phyloP scores from a whole-genome alignment of 768 basidiomycete species.

The Kwoniella mangroviensis region DNA sequence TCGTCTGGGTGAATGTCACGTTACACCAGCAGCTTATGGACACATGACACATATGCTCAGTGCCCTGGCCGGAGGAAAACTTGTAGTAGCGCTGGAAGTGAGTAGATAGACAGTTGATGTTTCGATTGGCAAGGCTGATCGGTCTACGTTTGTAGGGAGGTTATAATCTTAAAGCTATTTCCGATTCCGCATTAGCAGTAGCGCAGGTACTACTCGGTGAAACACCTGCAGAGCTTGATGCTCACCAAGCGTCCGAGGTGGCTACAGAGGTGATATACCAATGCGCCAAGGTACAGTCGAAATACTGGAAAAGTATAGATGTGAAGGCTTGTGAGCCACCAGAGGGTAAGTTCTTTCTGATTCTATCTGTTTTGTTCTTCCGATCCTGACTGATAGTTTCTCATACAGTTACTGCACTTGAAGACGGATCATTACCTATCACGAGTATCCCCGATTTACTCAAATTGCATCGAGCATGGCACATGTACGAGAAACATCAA shows the following conservation, averaged over 20 bases:
- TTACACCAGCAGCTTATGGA: slow-evolving; percentile 89
- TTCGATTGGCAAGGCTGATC: too few relatives aligned
- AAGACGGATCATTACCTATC: slow-evolving; percentile 27
- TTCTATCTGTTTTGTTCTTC: too few relatives aligned
- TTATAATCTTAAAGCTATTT: slow-evolving; percentile 88
- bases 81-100: slow-evolving; percentile 95
- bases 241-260: slow-evolving; percentile 72
- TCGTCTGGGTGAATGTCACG: slow-evolving; percentile 84
- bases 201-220: slow-evolving; percentile 86
- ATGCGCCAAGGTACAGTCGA: slow-evolving; percentile 83
- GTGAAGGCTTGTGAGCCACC: slow-evolving; percentile 80
- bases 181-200: slow-evolving; percentile 84
- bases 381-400: too few relatives aligned
- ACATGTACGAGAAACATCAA: slow-evolving; percentile 72
- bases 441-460: slow-evolving; percentile 68
- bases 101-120: slow-evolving; percentile 27
- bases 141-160: slow-evolving; percentile 70
- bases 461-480: slow-evolving; percentile 84
- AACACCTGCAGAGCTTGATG: slow-evolving; percentile 73
- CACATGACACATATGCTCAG: slow-evolving; percentile 99
- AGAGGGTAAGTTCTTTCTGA: slow-evolving; percentile 64
- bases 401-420: slow-evolving; percentile 19
- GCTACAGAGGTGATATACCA: slow-evolving; percentile 89
- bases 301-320: slow-evolving; percentile 86
- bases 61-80: slow-evolving; percentile 79